These are phyloP conservation scores for Chytriomyces confervae DNA, from an alignment of 192 early-diverging fungal species.

Conservation along the genomic window DNA sequence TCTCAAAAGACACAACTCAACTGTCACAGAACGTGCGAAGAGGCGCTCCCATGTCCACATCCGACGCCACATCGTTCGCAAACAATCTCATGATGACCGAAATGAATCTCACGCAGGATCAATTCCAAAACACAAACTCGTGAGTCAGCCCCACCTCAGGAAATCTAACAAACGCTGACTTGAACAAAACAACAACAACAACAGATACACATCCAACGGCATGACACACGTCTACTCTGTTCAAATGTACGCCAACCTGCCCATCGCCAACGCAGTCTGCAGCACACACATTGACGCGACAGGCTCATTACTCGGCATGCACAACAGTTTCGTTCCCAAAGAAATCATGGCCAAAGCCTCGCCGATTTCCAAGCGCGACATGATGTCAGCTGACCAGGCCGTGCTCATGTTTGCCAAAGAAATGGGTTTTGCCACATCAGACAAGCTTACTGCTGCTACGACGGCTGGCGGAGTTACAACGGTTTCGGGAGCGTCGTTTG, in stretches of 20 bases:
- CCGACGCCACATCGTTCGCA: neutral
- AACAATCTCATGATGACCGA: neutral
- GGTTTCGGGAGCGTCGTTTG: neutral
- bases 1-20: neutral
- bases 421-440: neutral
- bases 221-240: conserved; percentile 66
- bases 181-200: neutral
- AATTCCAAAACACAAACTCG: conserved; percentile 8
- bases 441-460: conserved; percentile 3
- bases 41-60: neutral
- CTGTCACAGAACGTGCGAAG: neutral
- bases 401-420: conserved; percentile 21
- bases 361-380: conserved; percentile 2
- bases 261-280: conserved; percentile 76
- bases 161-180: neutral
- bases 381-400: conserved; percentile 23
- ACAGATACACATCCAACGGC: conserved; percentile 70
- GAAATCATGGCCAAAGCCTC: neutral
- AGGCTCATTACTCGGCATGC: conserved; percentile 44
- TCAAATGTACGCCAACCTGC: conserved; percentile 66
- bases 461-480: neutral
- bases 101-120: neutral
- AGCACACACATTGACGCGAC: conserved; percentile 73
- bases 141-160: neutral
- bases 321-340: conserved; percentile 10